phyloP scores from a whole-genome alignment of 2,329 filamentous ascomycete genomes.

The Anisogramma anomala region DNA sequence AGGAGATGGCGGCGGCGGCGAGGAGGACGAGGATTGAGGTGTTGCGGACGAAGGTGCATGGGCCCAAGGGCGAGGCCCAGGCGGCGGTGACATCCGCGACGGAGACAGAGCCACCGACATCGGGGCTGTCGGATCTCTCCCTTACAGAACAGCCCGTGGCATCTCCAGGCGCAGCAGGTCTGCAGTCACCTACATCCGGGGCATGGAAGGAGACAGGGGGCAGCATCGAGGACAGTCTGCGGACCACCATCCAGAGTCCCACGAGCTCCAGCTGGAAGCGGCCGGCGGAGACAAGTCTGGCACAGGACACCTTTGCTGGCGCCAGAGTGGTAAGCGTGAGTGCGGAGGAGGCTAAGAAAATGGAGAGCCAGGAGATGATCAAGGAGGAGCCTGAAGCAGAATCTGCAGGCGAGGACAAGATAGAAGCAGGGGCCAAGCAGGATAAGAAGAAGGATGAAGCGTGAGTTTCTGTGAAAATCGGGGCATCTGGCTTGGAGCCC shows the following conservation, averaged over 20 bases:
- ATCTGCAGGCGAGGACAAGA: slow-evolving; percentile 23
- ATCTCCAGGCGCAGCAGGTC: slow-evolving; percentile 19
- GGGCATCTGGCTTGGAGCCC: too few species aligned
- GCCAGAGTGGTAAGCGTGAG: slow-evolving; percentile 24
- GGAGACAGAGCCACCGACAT: slow-evolving; percentile 5
- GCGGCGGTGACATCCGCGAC: neutral
- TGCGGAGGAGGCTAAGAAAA: slow-evolving; percentile 27
- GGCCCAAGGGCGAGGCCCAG: slow-evolving; percentile 23
- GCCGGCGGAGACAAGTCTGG: slow-evolving; percentile 17
- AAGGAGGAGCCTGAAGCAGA: slow-evolving; percentile 29
- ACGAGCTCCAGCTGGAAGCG: slow-evolving; percentile 28
- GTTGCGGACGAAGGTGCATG: slow-evolving; percentile 44
- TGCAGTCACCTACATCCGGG: slow-evolving; percentile 35
- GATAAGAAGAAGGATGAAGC: slow-evolving; percentile 19
- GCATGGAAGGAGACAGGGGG: slow-evolving; percentile 27
- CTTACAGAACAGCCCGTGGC: neutral
- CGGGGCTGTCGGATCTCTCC: slow-evolving; percentile 12
- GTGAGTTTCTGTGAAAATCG: too few species aligned
- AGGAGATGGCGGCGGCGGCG: slow-evolving; percentile 55
- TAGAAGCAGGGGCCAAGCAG: slow-evolving; percentile 17
- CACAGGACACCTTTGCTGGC: slow-evolving; percentile 21
- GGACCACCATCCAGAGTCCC: slow-evolving; percentile 30
- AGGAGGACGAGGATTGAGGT: slow-evolving; percentile 46
- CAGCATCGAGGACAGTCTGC: slow-evolving; percentile 17
- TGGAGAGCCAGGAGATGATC: slow-evolving; percentile 29